Base-by-base conservation (phyloP, 441 rosid genomes). In the Adansonia rubrostipa region DNA sequence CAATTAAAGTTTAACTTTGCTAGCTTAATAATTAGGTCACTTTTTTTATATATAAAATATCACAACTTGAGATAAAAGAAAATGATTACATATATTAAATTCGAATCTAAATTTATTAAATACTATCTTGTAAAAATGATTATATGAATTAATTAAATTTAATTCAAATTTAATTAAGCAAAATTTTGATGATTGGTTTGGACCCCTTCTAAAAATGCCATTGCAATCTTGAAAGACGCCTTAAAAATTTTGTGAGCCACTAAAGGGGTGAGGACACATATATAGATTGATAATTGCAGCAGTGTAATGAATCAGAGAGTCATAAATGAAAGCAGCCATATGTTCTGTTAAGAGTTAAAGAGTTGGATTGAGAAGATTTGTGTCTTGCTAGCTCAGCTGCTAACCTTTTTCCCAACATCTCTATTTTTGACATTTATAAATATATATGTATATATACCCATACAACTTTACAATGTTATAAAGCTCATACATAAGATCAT, bases 201-300 rank as follows among this genome's bases (percentile, higher is more conserved):
- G 86, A 79, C 79, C 65, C 58, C 11, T 36, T 45, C 1, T 5
- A 57, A 36, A 42, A 66, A 76, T 74, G 58, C 74, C 66, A 15
- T 24, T 24, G 28, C 48, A 62, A 78, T 62, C 66, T 67, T 78
- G 84, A 82, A 73, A 85, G 87, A 73, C 63, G 78, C 82, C 76
- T 73, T 58, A 57, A 6, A 80, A 78, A 42, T 56, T 48, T 76
- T 77, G 73, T 77, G 13, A 64, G 48, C 87, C 87, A 77, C 81
- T 76, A 56, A 63, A 60, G 7, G 47, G 15, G 7, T 2, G 60
- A 67, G 48, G 63, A 51, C 67, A n/a, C 14, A 33, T 77, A 63
- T 24, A 71, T 71, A 74, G 77, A 22, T 42, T 33, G 40, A 24
- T 50, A 56, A 9, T 74, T 79, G 51, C 28, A 24, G 28, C 28